Conservation (phyloP, 371 early-diverging fungal species). For the Mucor racemosus region DNA sequence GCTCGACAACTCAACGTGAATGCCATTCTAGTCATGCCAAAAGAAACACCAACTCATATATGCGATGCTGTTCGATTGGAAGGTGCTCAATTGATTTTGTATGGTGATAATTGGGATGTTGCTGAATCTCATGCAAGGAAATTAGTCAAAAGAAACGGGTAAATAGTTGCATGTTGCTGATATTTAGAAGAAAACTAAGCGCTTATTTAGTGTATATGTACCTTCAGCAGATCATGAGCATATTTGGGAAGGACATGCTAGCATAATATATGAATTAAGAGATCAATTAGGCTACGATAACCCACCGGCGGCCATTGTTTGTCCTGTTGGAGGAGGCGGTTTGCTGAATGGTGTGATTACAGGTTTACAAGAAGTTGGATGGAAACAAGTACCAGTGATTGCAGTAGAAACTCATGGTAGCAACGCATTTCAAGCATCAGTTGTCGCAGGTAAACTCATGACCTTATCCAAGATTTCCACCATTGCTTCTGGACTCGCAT, state of each 20-base stretch:
- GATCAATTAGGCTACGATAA: constrained; percentile 56
- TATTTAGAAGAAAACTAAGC: background rate
- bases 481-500: constrained; percentile 61
- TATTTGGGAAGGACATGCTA: constrained; percentile 67
- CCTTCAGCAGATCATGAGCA: constrained; percentile 68
- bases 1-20: constrained; percentile 64
- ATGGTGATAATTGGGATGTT: constrained; percentile 63
- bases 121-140: constrained; percentile 59
- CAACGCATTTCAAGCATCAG: constrained; percentile 71
- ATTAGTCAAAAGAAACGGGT: constrained; percentile 58
- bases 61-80: constrained; percentile 63
- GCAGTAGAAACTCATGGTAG: constrained; percentile 79
- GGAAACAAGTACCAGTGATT: constrained; percentile 71
- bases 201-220: constrained; percentile 56
- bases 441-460: constrained; percentile 62
- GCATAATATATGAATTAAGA: constrained; percentile 68
- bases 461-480: constrained; percentile 58
- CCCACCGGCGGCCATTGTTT: constrained; percentile 69
- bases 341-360: constrained; percentile 70
- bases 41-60: constrained; percentile 50
- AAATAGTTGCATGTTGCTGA: constrained; percentile 2
- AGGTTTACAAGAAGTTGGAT: constrained; percentile 63
- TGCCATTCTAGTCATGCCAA: constrained; percentile 67
- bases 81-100: constrained; percentile 62
- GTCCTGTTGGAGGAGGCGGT: constrained; percentile 76